Evolutionary conservation across 768 basidiomycete species (phyloP).

Genomic region (Hygrophorus pudorinus): DNA sequence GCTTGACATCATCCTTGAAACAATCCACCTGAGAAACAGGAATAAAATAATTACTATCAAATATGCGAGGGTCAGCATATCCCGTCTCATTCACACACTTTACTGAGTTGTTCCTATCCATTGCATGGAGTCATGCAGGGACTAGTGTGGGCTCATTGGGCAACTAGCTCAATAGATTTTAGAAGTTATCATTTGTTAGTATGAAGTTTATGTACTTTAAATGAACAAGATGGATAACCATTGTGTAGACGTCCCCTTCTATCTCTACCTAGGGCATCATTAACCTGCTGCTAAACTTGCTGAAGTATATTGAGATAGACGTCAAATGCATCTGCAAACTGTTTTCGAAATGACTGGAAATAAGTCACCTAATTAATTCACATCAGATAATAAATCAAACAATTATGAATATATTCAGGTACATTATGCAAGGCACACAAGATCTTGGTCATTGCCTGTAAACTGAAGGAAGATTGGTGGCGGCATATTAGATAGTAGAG

Average conservation of each 20-base stretch:
- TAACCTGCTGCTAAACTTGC: background rate
- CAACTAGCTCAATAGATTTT: slow-evolving; percentile 1
- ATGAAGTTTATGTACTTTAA: background rate
- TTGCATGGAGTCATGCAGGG: slow-evolving; percentile 4
- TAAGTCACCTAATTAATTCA: background rate
- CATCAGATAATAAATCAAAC: background rate
- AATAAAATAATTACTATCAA: slow-evolving; percentile 1
- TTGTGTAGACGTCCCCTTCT: slow-evolving; percentile 9
- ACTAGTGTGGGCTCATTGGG: slow-evolving; percentile 4
- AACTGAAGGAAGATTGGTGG: background rate
- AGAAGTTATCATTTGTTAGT: background rate
- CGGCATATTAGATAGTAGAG: background rate
- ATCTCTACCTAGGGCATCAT: slow-evolving; percentile 2
- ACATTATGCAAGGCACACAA: slow-evolving; percentile 1
- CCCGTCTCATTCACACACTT: slow-evolving; percentile 5
- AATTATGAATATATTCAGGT: background rate
- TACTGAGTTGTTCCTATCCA: slow-evolving; percentile 12
- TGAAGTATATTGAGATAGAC: slow-evolving; percentile 8
- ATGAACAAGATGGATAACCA: slow-evolving; percentile 10
- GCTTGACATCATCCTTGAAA: slow-evolving; percentile 2
- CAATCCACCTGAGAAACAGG: background rate
- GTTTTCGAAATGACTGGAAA: background rate
- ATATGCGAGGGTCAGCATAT: background rate
- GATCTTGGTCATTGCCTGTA: background rate
- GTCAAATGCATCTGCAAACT: slow-evolving; percentile 6